A percentile compares a stretch with the other conserved stretches of the same genome.
phyloP scores from a whole-genome alignment of 2,329 filamentous ascomycete species.

The Verticillium albo-atrum region DNA sequence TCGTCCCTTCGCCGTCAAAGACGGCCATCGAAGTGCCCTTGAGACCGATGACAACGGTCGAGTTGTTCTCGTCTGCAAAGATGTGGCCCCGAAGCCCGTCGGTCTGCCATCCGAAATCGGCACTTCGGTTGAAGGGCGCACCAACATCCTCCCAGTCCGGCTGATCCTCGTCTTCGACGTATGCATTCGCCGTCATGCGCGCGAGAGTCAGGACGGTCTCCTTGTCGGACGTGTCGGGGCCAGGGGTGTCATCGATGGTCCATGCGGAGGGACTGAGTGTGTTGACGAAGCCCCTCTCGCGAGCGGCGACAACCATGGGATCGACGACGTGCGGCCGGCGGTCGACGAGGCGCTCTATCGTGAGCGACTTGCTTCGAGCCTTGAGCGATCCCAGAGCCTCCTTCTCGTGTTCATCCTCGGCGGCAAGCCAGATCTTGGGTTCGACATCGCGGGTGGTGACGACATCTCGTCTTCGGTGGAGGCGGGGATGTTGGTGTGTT shows the following conservation, averaged over 20 bases:
- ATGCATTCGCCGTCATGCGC: conserved; percentile 85
- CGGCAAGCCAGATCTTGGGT: conserved; percentile 52
- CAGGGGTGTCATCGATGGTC: conserved; percentile 73
- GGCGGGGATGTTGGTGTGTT: conserved; percentile 68
- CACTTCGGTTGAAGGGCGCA: conserved; percentile 75
- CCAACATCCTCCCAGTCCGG: conserved; percentile 82
- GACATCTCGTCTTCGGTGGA: conserved; percentile 76
- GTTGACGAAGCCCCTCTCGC: conserved; percentile 62
- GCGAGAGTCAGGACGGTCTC: conserved; percentile 80
- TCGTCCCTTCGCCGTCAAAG: conserved; percentile 95
- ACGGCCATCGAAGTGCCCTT: conserved; percentile 90
- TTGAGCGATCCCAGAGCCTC: conserved; percentile 48
- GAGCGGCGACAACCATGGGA: conserved; percentile 68
- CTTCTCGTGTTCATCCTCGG: conserved; percentile 52
- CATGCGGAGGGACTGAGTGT: conserved; percentile 71
- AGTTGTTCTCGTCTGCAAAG: conserved; percentile 80
- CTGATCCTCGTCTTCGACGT: conserved; percentile 66
- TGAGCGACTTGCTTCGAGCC: conserved; percentile 59
- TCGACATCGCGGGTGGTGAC: conserved; percentile 41
- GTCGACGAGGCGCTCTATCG: conserved; percentile 79
- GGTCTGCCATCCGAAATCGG: conserved; percentile 86
- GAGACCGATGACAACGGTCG: conserved; percentile 83
- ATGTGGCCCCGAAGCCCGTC: conserved; percentile 91
- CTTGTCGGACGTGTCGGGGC: conserved; percentile 81
- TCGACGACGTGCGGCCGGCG: conserved; percentile 73